phyloP scores from a whole-genome alignment of 805 yeast genomes.

The Nakazawaea wyomingensis region DNA sequence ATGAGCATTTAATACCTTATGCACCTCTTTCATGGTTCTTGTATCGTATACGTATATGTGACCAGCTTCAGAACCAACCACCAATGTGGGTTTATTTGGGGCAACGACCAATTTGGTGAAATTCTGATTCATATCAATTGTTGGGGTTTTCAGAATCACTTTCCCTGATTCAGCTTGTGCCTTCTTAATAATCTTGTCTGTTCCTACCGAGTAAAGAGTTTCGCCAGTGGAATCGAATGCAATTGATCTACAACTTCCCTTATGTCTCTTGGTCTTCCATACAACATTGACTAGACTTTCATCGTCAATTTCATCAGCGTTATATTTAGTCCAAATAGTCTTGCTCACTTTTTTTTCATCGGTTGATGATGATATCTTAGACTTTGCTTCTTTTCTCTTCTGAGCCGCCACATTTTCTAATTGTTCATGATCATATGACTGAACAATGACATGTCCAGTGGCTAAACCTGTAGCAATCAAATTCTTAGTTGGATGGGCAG shows the following conservation, averaged over 20 bases:
- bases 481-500: slow-evolving; percentile 72
- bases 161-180: slow-evolving; percentile 70
- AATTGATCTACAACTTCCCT: slow-evolving; percentile 77
- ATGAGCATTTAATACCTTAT: slow-evolving; percentile 51
- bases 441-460: slow-evolving; percentile 67
- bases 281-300: slow-evolving; percentile 26
- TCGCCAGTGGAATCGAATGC: slow-evolving; percentile 61
- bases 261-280: slow-evolving; percentile 91
- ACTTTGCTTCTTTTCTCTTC: slow-evolving; percentile 20
- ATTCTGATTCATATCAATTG: slow-evolving; percentile 12
- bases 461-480: slow-evolving; percentile 70
- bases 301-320: slow-evolving; percentile 20
- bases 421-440: slow-evolving; percentile 47
- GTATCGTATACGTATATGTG: slow-evolving; percentile 59
- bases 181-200: slow-evolving; percentile 73
- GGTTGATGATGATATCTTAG: neutral
- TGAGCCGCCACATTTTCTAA: slow-evolving; percentile 31
- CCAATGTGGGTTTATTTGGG: slow-evolving; percentile 41
- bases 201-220: slow-evolving; percentile 63
- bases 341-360: neutral
- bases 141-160: slow-evolving; percentile 51
- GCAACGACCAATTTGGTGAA: slow-evolving; percentile 41
- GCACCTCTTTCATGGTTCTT: slow-evolving; percentile 42
- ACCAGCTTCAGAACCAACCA: slow-evolving; percentile 70
- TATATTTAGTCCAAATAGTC: neutral